phyloP scores from a whole-genome alignment of 2,329 filamentous ascomycete species.

The Aspergillus udagawae region DNA sequence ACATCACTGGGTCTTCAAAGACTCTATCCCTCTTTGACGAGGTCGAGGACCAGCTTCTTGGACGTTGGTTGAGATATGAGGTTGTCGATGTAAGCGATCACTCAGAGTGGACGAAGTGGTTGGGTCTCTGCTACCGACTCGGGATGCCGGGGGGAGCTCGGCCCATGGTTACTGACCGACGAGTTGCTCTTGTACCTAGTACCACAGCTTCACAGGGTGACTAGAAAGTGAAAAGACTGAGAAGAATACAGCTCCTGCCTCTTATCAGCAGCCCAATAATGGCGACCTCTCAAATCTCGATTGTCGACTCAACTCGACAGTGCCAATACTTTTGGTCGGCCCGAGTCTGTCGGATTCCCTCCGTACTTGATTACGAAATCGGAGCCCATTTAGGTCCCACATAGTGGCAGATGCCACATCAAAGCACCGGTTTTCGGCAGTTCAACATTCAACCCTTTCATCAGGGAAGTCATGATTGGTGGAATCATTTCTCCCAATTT shows the following conservation, averaged over 20 bases:
- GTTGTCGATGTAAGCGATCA: neutral
- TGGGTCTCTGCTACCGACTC: neutral
- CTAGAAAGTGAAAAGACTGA: neutral
- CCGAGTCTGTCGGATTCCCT: neutral
- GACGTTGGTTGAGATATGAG: neutral
- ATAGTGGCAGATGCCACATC: neutral
- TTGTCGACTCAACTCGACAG: neutral
- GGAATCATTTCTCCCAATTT: neutral
- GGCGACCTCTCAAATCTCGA: neutral
- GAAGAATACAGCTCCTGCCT: neutral
- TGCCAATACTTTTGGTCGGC: neutral
- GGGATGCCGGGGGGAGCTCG: neutral
- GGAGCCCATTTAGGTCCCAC: neutral
- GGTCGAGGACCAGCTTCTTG: neutral
- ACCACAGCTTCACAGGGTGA: neutral
- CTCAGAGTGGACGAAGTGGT: neutral
- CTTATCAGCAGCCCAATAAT: neutral
- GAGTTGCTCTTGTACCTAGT: neutral
- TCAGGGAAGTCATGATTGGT: neutral
- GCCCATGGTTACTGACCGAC: neutral
- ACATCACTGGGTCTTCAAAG: no score
- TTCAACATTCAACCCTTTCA: neutral
- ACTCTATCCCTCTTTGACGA: no score
- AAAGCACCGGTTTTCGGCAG: conserved; percentile 8
- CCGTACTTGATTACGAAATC: neutral